Conservation (phyloP, 345 rosid genomes). For the Eucalyptus marginata region DNA sequence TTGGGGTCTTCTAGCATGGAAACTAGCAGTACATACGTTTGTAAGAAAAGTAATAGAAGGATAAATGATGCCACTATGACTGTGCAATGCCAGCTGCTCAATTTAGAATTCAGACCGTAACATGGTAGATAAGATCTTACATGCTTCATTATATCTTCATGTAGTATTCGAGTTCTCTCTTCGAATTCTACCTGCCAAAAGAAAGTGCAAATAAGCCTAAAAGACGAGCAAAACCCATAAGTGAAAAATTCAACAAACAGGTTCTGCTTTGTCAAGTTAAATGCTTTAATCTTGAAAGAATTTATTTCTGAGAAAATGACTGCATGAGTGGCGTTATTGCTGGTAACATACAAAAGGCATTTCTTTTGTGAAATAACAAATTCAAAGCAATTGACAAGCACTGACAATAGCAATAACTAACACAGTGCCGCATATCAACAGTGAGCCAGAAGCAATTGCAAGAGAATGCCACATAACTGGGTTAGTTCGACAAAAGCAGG, state of each 20-base stretch:
- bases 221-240: neutral
- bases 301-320: neutral
- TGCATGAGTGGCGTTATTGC: neutral
- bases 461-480: neutral
- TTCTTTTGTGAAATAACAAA: neutral
- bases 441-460: neutral
- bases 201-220: neutral
- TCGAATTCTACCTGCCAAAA: conserved; percentile 54
- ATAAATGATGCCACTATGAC: neutral
- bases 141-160: conserved; percentile 65
- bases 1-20: neutral
- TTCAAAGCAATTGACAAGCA: neutral
- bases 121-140: conserved; percentile 23
- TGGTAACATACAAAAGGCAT: neutral
- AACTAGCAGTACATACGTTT: neutral
- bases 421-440: neutral
- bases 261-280: neutral
- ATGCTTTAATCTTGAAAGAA: neutral
- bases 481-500: neutral
- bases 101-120: neutral
- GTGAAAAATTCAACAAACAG: neutral
- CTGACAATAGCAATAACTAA: neutral
- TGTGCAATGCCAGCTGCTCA: neutral
- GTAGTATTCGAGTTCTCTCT: conserved; percentile 49
- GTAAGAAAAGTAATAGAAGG: neutral